These are phyloP conservation scores for Crithidia bombi DNA, from an alignment of 208 protist genomes.

Conservation along the genomic window DNA sequence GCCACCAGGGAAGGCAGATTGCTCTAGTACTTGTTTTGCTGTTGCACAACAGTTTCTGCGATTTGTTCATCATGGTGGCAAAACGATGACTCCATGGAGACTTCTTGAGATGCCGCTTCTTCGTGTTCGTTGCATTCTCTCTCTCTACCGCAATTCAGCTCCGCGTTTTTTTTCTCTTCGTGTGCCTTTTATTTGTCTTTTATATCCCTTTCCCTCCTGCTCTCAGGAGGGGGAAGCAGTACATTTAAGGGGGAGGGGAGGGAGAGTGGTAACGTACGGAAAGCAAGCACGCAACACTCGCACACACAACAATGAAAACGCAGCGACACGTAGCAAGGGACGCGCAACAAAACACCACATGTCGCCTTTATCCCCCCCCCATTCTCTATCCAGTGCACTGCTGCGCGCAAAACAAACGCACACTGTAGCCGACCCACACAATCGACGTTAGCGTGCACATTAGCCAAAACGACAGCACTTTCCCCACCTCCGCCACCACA, in stretches of 20 bases:
- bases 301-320: no score
- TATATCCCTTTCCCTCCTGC: no score
- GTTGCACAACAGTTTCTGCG: not conserved
- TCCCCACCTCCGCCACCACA: conserved; percentile 35
- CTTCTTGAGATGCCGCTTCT: no score
- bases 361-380: not conserved
- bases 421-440: conserved; percentile 20
- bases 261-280: not conserved
- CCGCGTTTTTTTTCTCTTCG: no score
- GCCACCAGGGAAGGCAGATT: no score
- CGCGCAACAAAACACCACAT: not conserved
- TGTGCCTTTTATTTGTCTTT: no score
- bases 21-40: no score
- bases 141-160: no score
- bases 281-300: not conserved
- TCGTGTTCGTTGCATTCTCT: no score
- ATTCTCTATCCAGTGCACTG: not conserved
- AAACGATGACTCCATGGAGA: not conserved
- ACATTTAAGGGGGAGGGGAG: not conserved
- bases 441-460: conserved; percentile 24
- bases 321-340: no score
- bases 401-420: not conserved
- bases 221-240: no score
- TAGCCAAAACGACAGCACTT: conserved; percentile 34
- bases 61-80: not conserved